Conservation (phyloP, 768 basidiomycete genomes). For the Termitomyces eurrhizus region DNA sequence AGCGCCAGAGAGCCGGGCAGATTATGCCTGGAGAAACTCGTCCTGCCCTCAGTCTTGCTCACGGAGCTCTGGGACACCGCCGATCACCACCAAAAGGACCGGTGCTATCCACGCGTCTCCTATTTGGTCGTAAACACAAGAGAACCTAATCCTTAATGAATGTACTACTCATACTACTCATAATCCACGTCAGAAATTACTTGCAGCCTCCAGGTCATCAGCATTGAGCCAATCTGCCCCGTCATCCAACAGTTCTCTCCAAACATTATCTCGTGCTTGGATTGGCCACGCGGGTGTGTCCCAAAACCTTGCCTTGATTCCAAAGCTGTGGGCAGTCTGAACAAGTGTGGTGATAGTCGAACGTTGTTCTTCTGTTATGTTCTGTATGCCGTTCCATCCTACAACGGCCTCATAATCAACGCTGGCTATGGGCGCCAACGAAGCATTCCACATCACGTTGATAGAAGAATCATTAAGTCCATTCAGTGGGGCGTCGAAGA, state of each 20-base stretch:
- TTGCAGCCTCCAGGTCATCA: conserved; percentile 44
- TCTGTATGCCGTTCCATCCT: conserved; percentile 44
- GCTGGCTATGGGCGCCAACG: conserved; percentile 47
- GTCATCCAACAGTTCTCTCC: conserved; percentile 37
- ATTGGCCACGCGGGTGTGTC: conserved; percentile 50
- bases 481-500: conserved; percentile 51
- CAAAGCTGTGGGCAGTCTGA: conserved; percentile 37
- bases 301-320: conserved; percentile 49
- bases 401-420: conserved; percentile 41
- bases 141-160: conserved; percentile 14
- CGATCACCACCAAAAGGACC: conserved; percentile 19
- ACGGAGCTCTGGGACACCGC: conserved; percentile 43
- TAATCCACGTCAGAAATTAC: conserved; percentile 23
- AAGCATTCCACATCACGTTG: conserved; percentile 36
- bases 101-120: conserved; percentile 24
- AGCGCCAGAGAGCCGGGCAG: conserved; percentile 47
- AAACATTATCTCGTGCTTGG: conserved; percentile 36
- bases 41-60: conserved; percentile 50
- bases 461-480: conserved; percentile 25
- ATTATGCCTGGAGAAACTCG: conserved; percentile 54
- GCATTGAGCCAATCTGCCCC: conserved; percentile 52
- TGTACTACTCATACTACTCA: conserved; percentile 10
- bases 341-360: conserved; percentile 36
- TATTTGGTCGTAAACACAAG: conserved; percentile 30
- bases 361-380: conserved; percentile 35